Evolutionary conservation across 306 rosid genomes (phyloP), one percentile per base, ranked within the genome.

Genomic region (Vigna unguiculata): DNA sequence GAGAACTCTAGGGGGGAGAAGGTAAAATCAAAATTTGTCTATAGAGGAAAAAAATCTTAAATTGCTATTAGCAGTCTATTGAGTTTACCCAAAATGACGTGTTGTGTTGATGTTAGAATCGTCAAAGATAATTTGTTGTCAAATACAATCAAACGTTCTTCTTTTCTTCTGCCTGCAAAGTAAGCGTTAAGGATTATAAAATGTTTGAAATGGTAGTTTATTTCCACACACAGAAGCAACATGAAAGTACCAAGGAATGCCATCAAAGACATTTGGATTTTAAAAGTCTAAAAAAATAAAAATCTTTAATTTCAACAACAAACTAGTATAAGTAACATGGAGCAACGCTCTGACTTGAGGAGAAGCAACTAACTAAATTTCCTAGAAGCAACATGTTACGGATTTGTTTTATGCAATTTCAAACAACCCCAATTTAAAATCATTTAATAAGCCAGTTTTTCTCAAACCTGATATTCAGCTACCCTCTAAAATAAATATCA

Each of bases 161-260:
- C 84, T 77, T 81, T 58, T 41, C 81, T 78, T 79, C 81, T 2
- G 24, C 72, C 93, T 88, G 91, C 78, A 83, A 78, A 40, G 43
- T 76, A 21, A 17, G 80, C 52, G 32, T 20, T 10, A 68, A 51
- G 67, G 45, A 60, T 72, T 21, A 40, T 25, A 4, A 69, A 61
- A 9, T 64, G 11, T 9, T 49, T 51, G 71, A 25, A 57, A 49
- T 57, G 63, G 49, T 61, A 65, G 52, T 40, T 80, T 61, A 60
- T 77, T 73, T 69, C 46, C 38, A 51, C 47, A 34, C 38, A 64
- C 49, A 38, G 57, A 38, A 64, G 53, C 68, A 75, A 24, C 67
- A 67, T 25, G 20, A 14, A 60, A 61, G 81, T 7, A 15, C 41
- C 69, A 22, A 14, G 20, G 21, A 55, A 79, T 62, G 43, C 24